These are phyloP conservation scores for Aureobasidium sp. DNA, from an alignment of 2,329 filamentous ascomycete genomes.

Conservation along the genomic window DNA sequence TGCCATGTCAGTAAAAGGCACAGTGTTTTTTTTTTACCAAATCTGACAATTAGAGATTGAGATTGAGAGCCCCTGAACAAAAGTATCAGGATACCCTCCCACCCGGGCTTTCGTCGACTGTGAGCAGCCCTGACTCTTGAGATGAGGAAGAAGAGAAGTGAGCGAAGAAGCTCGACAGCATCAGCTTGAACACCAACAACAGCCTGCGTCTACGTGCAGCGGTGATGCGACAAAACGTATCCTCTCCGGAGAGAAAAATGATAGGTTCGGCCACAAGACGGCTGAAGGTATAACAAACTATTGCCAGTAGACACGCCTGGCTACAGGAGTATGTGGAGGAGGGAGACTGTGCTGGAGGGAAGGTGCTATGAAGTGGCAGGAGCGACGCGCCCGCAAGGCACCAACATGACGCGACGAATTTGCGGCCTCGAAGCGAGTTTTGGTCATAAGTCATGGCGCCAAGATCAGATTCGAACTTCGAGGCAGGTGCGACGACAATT, in stretches of 20 bases:
- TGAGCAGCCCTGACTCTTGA: constrained; percentile 1
- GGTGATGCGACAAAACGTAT: constrained; percentile 4
- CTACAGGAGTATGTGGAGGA: background rate
- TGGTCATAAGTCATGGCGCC: background rate
- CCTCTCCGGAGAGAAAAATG: constrained; percentile 4
- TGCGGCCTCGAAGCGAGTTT: too few relatives aligned
- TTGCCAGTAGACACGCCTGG: background rate
- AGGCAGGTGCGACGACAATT: background rate
- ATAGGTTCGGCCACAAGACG: constrained; percentile 1
- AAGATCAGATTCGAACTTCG: background rate
- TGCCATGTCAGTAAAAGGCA: background rate
- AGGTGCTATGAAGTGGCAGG: background rate
- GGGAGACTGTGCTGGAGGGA: background rate
- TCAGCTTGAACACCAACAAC: background rate
- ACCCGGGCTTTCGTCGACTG: background rate
- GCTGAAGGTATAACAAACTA: background rate
- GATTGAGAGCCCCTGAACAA: background rate
- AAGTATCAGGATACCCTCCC: constrained; percentile 2
- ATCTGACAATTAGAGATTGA: background rate
- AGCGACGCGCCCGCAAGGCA: background rate
- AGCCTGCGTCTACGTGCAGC: background rate
- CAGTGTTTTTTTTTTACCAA: background rate
- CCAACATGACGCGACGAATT: background rate
- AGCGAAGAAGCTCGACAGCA: background rate
- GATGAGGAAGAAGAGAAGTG: background rate